These are phyloP conservation scores for Yarrowia sp. DNA, from an alignment of 805 yeast genomes.

Conservation along the genomic window DNA sequence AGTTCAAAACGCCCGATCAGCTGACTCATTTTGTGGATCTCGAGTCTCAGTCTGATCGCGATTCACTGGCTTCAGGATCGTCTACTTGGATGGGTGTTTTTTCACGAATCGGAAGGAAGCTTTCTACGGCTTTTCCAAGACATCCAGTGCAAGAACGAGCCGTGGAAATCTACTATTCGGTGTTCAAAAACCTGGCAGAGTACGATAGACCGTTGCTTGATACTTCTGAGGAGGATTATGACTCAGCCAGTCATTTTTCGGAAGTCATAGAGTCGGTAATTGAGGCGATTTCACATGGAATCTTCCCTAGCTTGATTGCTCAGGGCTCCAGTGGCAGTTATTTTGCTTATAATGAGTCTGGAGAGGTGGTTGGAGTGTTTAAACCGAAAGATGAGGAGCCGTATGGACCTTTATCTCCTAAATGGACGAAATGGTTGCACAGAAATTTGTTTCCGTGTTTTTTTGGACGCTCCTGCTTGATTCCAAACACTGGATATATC, in stretches of 20 bases:
- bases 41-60: not conserved
- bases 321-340: constrained; percentile 73
- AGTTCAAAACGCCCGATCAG: constrained; percentile 6
- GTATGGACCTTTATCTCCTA: constrained; percentile 72
- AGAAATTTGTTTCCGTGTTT: constrained; percentile 73
- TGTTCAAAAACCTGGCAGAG: constrained; percentile 41
- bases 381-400: constrained; percentile 82
- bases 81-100: constrained; percentile 8
- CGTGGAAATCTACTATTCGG: constrained; percentile 53
- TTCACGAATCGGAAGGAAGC: constrained; percentile 1
- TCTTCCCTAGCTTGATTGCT: constrained; percentile 53
- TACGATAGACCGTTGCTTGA: constrained; percentile 37
- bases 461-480: constrained; percentile 69
- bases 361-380: constrained; percentile 56
- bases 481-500: constrained; percentile 69
- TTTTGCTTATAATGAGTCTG: constrained; percentile 47
- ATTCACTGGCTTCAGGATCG: not conserved
- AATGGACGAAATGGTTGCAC: constrained; percentile 78
- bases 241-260: constrained; percentile 41
- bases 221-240: constrained; percentile 39
- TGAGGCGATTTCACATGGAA: constrained; percentile 47
- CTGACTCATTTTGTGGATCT: constrained; percentile 9
- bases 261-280: constrained; percentile 46
- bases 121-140: not conserved
- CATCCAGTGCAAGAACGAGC: not conserved